Percentiles rank a stretch among this genome's conserved stretches.
Conservation (phyloP, 2,329 filamentous ascomycete species). For the Ophiostoma fasciatum region DNA sequence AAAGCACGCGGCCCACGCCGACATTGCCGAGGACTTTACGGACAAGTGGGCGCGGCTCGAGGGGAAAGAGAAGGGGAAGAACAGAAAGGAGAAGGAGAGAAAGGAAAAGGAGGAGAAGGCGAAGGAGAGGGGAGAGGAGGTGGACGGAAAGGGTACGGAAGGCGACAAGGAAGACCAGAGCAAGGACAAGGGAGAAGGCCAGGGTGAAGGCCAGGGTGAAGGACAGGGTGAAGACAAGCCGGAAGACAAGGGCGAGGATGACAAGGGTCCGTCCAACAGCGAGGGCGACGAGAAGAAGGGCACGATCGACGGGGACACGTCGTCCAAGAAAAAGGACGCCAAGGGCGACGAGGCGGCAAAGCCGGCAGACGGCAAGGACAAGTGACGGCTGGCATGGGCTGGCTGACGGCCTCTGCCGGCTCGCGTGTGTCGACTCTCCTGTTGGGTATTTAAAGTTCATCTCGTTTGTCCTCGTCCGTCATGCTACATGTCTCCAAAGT, state of each 20-base stretch:
- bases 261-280: constrained; percentile 7
- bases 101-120: constrained; percentile 16
- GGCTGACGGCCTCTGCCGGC: no score
- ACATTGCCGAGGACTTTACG: constrained; percentile 17
- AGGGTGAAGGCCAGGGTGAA: constrained; percentile 7
- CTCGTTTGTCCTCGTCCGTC: no score
- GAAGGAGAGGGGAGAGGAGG: constrained; percentile 14
- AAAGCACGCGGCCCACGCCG: constrained; percentile 18
- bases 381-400: no score
- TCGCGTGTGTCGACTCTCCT: no score
- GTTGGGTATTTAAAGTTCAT: no score
- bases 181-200: constrained; percentile 11
- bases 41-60: constrained; percentile 28
- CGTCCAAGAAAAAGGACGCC: constrained; percentile 3
- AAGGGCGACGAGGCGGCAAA: constrained; percentile 3
- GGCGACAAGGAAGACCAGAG: constrained; percentile 12
- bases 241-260: constrained; percentile 7
- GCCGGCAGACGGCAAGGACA: no score
- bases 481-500: no score
- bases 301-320: background rate
- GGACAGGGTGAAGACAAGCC: constrained; percentile 3
- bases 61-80: constrained; percentile 14
- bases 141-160: constrained; percentile 5
- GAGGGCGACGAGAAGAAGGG: constrained; percentile 2
- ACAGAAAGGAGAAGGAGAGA: constrained; percentile 20